Percentiles rank a stretch among this genome's conserved stretches.
phyloP scores from a whole-genome alignment of 805 yeast genomes.

The Zygosaccharomyces lentus region DNA sequence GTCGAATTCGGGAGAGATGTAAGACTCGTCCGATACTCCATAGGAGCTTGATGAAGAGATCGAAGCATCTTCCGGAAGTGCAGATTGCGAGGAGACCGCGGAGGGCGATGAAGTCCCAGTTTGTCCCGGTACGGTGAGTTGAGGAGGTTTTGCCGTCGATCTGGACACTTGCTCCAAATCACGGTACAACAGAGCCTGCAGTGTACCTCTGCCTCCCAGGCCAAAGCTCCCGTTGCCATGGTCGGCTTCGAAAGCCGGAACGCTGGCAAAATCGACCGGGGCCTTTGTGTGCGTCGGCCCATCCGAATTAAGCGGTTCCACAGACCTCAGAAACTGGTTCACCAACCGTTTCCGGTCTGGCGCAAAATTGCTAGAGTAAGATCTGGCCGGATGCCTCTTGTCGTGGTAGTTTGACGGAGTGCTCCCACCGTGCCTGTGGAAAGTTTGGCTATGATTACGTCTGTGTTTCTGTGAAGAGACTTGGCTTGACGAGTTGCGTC shows the following conservation, averaged over 20 bases:
- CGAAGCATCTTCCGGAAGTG: conserved; percentile 6
- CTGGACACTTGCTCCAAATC: conserved; percentile 18
- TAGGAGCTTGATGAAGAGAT: conserved; percentile 12
- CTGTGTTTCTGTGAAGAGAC: conserved; percentile 1
- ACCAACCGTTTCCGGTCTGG: conserved; percentile 28
- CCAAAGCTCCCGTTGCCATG: conserved; percentile 1
- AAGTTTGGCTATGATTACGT: not conserved
- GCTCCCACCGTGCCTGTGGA: not conserved
- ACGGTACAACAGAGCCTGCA: conserved; percentile 22
- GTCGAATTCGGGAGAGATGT: conserved; percentile 10
- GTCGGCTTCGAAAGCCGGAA: not conserved
- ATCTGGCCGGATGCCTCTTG: conserved; percentile 7
- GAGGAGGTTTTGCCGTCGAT: conserved; percentile 4
- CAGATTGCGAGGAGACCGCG: conserved; percentile 9
- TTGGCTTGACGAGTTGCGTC: conserved; percentile 1
- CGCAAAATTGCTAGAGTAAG: conserved; percentile 8
- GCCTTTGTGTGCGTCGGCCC: not conserved
- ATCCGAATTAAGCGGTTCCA: conserved; percentile 18
- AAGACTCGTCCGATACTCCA: conserved; percentile 12
- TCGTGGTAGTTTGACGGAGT: conserved; percentile 1
- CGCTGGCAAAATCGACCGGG: not conserved
- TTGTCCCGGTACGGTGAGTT: not conserved
- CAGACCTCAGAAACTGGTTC: conserved; percentile 26
- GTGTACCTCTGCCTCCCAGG: conserved; percentile 14
- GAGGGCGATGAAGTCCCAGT: conserved; percentile 12